Evolutionary conservation across 2,329 filamentous ascomycete species (phyloP).

Genomic region (Elsinoe necatrix): DNA sequence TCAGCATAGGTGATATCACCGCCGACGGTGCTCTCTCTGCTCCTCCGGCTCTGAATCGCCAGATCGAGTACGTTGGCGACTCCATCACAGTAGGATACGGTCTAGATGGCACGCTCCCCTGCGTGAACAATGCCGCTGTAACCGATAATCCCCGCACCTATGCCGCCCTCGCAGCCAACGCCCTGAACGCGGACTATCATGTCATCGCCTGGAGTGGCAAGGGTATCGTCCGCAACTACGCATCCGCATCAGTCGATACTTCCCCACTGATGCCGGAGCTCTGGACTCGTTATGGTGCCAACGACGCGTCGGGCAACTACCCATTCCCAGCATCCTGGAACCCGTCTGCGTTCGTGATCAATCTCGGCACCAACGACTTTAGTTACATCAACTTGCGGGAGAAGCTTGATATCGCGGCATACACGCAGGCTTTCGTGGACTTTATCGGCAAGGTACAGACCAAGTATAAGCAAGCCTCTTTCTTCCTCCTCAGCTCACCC

Average conservation of each 20-base stretch:
- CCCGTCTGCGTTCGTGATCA: constrained; percentile 35
- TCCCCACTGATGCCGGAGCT: constrained; percentile 34
- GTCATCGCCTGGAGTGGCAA: constrained; percentile 36
- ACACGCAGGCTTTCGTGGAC: constrained; percentile 42
- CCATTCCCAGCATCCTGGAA: constrained; percentile 18
- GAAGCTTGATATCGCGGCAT: constrained; percentile 64
- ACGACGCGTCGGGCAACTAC: constrained; percentile 33
- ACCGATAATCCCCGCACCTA: constrained; percentile 38
- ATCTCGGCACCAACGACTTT: constrained; percentile 35
- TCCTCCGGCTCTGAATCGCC: constrained; percentile 24
- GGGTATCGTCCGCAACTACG: constrained; percentile 37
- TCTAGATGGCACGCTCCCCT: constrained; percentile 35
- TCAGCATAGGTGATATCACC: constrained; percentile 27
- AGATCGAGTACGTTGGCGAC: constrained; percentile 40
- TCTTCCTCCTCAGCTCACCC: constrained; percentile 37
- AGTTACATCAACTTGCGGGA: constrained; percentile 72
- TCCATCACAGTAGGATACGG: constrained; percentile 41
- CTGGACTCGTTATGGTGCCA: constrained; percentile 38
- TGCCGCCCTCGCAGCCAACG: constrained; percentile 35
- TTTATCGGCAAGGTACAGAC: constrained; percentile 30
- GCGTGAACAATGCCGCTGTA: constrained; percentile 33
- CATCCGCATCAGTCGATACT: constrained; percentile 22
- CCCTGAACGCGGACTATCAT: constrained; percentile 37
- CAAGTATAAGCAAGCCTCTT: constrained; percentile 31
- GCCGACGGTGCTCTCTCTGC: constrained; percentile 26